These are phyloP conservation scores for Microthyrium microscopicum DNA, from an alignment of 2,329 filamentous ascomycete species.

Conservation along the genomic window DNA sequence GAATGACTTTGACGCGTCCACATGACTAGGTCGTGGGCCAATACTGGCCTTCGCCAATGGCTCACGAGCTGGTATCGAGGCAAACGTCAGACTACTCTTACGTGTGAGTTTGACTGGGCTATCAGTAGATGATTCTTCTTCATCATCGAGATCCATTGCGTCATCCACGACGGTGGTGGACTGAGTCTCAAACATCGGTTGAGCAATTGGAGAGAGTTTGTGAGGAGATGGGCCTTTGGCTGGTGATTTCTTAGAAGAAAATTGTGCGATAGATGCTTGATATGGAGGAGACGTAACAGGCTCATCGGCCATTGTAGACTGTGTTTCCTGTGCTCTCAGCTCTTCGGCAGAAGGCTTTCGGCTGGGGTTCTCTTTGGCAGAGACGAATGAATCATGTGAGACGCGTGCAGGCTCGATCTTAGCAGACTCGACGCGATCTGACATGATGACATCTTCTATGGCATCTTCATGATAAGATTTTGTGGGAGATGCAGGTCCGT, in stretches of 20 bases:
- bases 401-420: conserved; percentile 10
- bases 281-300: conserved; percentile 7
- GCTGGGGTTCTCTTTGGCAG: conserved; percentile 27
- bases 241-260: conserved; percentile 16
- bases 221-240: conserved; percentile 11
- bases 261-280: conserved; percentile 12
- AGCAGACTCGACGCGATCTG: too few species aligned
- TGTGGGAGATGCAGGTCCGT: conserved; percentile 9
- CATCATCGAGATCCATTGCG: conserved; percentile 20
- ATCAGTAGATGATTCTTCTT: conserved; percentile 48
- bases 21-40: conserved; percentile 57
- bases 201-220: conserved; percentile 11
- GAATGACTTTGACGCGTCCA: conserved; percentile 41
- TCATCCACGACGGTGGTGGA: conserved; percentile 11
- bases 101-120: conserved; percentile 63
- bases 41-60: conserved; percentile 77
- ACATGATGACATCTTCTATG: background rate
- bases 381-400: conserved; percentile 30
- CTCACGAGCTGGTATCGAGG: conserved; percentile 78
- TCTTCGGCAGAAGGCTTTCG: conserved; percentile 11
- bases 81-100: conserved; percentile 92
- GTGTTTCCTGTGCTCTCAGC: background rate
- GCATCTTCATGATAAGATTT: too few species aligned
- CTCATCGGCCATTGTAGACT: conserved; percentile 11
- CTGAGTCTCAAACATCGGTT: conserved; percentile 10